Base-by-base conservation (phyloP, 208 protist species). In the Trypanosoma conorhini region DNA sequence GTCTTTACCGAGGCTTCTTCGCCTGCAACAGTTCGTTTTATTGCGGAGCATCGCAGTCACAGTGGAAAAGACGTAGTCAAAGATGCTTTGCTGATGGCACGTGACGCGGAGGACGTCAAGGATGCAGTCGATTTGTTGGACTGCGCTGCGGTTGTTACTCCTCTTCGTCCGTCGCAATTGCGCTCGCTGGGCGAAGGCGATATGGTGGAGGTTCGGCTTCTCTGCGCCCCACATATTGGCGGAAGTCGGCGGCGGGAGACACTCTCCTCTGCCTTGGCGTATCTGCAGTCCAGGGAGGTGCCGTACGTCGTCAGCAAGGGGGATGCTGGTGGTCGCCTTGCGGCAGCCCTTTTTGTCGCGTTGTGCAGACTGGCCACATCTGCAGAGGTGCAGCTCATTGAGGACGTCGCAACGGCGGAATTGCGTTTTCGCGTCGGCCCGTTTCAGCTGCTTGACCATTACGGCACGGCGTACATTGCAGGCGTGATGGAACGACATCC, bases 231-330 rank as follows among this genome's bases (percentile, higher is more conserved):
- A 70, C 2, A 57, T 62, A n/a, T 70, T 40, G 30, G 28, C 38
- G 40, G 33, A 46, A 59, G 12, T 22, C 13, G 58, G n/a, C 5
- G 22, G 30, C 46, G 64, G 35, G 59, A 60, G 40, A 21, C 58
- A 54, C 65, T 70, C 13, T 65, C 61, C 21, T 67, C 50, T 19
- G 72, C 78, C 3, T 55, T 79, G 9, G 17, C 64, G 15, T 83
- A 71, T 63, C 33, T 83, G 51, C 67, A 74, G 44, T 71, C 68
- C 22, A 68, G 26, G 7, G 57, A 59, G 10, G 58, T 70, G 3
- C 74, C 79, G 13, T 80, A 77, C 33, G 54, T 83, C 50, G 60
- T 80, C 15, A 74, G 60, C 0, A 65, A 48, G 31, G 79, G 74
- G 13, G 69, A 72, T 56, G 74, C 54, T 54, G 60, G 63, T 9